phyloP scores from a whole-genome alignment of 2,329 filamentous ascomycete genomes.

The Pestalotiopsis sp. region DNA sequence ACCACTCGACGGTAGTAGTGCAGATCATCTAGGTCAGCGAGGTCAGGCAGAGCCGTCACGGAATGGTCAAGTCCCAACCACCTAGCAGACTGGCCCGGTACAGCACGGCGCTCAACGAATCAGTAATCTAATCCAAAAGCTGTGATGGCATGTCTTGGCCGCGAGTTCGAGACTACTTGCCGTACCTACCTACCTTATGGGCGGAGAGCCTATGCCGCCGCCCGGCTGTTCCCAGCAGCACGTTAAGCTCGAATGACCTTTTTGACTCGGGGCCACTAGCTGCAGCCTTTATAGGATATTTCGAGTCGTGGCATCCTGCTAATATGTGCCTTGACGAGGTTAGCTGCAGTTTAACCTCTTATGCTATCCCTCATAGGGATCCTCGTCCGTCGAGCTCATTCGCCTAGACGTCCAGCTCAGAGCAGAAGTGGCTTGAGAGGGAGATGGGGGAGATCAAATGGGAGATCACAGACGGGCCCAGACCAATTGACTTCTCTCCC shows the following conservation, averaged over 20 bases:
- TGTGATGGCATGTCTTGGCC: not conserved
- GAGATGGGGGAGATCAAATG: not conserved
- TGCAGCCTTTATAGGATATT: not conserved
- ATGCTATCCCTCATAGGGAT: not conserved
- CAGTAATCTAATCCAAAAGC: not conserved
- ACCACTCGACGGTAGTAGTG: not conserved
- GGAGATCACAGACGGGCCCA: not conserved
- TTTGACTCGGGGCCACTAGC: not conserved
- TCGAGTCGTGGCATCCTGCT: not conserved
- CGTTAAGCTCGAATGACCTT: not conserved
- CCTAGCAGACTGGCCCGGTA: not conserved
- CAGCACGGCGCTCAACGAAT: not conserved
- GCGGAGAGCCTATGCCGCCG: not conserved
- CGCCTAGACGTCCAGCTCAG: not conserved
- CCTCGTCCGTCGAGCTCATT: not conserved
- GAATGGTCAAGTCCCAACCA: not conserved
- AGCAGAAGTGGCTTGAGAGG: not conserved
- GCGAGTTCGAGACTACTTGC: not conserved
- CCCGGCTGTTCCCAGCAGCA: not conserved
- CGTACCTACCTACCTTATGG: not conserved
- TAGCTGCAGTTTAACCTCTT: not conserved
- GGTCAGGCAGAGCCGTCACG: not conserved
- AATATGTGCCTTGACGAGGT: not conserved
- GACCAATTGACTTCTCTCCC: not conserved
- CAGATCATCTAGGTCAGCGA: not conserved